phyloP scores from a whole-genome alignment of 106 monocot species.

The Vanilla planifolia region DNA sequence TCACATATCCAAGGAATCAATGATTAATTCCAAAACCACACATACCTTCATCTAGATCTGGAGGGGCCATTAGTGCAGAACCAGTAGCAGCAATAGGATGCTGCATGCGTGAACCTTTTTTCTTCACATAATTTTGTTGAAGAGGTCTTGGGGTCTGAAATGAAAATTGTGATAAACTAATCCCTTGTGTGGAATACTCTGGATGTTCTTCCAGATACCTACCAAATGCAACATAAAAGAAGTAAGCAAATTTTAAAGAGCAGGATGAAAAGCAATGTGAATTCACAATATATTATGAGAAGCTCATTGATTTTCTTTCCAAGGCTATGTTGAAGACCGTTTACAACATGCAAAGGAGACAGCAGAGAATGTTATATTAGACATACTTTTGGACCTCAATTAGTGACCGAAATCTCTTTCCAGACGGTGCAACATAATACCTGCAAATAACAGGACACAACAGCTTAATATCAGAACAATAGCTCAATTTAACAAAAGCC shows the following conservation, averaged over 20 bases:
- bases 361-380: neutral
- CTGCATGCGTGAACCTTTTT: constrained; percentile 6
- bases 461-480: neutral
- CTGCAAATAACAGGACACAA: constrained; percentile 17
- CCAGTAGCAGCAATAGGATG: constrained; percentile 6
- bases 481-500: no score
- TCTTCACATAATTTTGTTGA: constrained; percentile 62
- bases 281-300: no score
- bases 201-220: constrained; percentile 63
- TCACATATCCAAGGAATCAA: no score
- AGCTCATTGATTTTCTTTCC: no score
- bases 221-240: no score
- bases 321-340: no score
- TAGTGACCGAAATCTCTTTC: constrained; percentile 61
- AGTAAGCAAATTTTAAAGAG: no score
- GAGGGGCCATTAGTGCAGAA: no score
- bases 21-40: no score
- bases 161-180: constrained; percentile 47
- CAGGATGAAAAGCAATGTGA: no score
- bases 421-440: constrained; percentile 60
- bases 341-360: no score
- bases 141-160: constrained; percentile 64
- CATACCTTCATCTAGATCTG: constrained; percentile 29
- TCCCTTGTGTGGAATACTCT: constrained; percentile 34
- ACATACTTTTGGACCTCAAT: constrained; percentile 57